Conservation (phyloP, 1,284 basidiomycete species). For the Lentinula novae-zelandiae region DNA sequence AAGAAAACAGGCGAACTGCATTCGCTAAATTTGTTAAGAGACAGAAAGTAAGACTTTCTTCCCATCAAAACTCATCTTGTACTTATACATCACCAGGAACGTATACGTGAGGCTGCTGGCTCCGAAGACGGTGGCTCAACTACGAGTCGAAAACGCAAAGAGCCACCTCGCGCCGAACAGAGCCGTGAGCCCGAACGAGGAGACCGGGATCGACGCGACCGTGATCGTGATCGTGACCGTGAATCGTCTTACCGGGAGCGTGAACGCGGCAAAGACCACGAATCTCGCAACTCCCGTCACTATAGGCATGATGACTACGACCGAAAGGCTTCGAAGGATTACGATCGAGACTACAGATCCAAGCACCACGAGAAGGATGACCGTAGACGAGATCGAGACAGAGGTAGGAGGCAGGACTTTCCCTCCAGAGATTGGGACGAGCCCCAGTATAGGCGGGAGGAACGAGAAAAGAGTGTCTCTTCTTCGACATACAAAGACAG, state of each 20-base stretch:
- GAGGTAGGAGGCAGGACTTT: conserved; percentile 37
- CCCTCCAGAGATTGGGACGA: conserved; percentile 35
- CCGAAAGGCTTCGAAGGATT: conserved; percentile 29
- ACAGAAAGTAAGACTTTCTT: conserved; percentile 59
- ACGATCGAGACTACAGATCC: conserved; percentile 29
- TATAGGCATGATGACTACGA: conserved; percentile 26
- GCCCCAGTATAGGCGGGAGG: conserved; percentile 27
- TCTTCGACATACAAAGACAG: conserved; percentile 38
- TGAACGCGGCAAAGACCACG: conserved; percentile 20
- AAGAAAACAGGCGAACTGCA: conserved; percentile 74
- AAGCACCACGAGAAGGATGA: conserved; percentile 45
- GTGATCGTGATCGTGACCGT: conserved; percentile 29
- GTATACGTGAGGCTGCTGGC: conserved; percentile 64
- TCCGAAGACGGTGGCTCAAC: conserved; percentile 79
- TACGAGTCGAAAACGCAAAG: conserved; percentile 72
- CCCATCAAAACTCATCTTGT: conserved; percentile 11
- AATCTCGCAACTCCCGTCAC: conserved; percentile 11
- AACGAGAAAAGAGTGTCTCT: conserved; percentile 45
- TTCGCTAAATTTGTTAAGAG: conserved; percentile 85
- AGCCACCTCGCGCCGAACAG: conserved; percentile 50
- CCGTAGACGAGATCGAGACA: conserved; percentile 28
- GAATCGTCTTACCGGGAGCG: conserved; percentile 26
- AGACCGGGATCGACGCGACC: conserved; percentile 33
- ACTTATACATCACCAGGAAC: conserved; percentile 47
- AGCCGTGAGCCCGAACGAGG: conserved; percentile 35